Percentiles rank a stretch among this genome's conserved stretches.
Evolutionary conservation across 2,329 filamentous ascomycete genomes (phyloP).

Genomic region (Cladosporium velox): DNA sequence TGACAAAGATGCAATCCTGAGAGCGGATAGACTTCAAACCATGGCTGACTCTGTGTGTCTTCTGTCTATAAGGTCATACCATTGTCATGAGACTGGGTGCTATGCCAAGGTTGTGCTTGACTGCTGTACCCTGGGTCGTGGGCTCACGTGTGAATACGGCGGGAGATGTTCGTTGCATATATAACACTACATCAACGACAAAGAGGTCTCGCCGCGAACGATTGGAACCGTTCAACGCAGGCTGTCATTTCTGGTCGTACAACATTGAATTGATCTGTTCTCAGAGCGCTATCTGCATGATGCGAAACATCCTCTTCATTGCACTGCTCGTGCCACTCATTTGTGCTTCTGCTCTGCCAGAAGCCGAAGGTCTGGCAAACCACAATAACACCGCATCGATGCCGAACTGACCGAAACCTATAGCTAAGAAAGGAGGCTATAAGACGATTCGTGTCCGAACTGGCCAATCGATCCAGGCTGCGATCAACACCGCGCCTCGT

Average conservation of each 20-base stretch:
- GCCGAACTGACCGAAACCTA: background rate
- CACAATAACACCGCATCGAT: background rate
- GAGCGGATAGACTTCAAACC: background rate
- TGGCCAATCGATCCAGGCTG: slow-evolving; percentile 35
- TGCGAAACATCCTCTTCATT: slow-evolving; percentile 4
- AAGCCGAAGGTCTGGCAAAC: background rate
- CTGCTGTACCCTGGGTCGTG: background rate
- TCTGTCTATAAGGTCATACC: slow-evolving; percentile 9
- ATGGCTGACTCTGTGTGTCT: background rate
- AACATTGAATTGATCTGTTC: background rate
- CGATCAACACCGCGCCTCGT: slow-evolving; percentile 33
- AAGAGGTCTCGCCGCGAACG: background rate
- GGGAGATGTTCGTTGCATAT: background rate
- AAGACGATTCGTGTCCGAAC: slow-evolving; percentile 17
- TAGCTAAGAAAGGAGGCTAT: background rate
- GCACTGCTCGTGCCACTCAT: background rate
- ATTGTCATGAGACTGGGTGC: slow-evolving; percentile 10
- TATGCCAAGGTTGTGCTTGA: background rate
- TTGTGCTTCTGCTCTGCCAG: background rate
- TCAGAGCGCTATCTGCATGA: background rate
- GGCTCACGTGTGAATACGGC: background rate
- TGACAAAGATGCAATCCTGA: no score
- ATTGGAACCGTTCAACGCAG: background rate
- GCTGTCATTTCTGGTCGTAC: background rate
- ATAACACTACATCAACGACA: background rate